These are phyloP conservation scores for Suillus brevipes DNA, from an alignment of 768 basidiomycete genomes.

Conservation along the genomic window DNA sequence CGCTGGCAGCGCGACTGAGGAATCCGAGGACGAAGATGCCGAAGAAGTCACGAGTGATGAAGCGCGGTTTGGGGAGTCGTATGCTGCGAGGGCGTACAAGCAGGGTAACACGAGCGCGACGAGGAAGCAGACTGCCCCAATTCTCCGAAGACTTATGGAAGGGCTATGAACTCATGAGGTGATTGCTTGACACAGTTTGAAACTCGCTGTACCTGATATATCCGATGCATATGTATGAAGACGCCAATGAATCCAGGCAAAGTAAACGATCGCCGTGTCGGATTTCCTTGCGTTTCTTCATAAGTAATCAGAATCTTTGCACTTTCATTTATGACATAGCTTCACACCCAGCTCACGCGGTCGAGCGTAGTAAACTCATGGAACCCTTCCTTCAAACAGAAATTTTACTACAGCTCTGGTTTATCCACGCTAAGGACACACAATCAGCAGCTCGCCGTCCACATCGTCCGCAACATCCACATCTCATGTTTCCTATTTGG, in stretches of 20 bases:
- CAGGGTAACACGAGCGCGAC: conserved; percentile 65
- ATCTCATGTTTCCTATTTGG: background rate
- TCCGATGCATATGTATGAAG: background rate
- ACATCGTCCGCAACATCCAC: background rate
- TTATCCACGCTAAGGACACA: background rate
- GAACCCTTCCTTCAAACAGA: background rate
- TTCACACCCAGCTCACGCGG: background rate
- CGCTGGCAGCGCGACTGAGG: background rate
- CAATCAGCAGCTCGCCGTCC: background rate
- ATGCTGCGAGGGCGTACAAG: conserved; percentile 53
- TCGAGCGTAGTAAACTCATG: background rate
- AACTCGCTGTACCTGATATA: background rate
- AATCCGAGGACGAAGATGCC: conserved; percentile 16
- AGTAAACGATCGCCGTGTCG: background rate
- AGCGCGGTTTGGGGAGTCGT: conserved; percentile 25
- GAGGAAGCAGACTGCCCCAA: conserved; percentile 66
- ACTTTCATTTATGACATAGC: background rate
- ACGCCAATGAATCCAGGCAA: background rate
- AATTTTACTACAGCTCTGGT: background rate
- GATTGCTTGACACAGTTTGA: background rate
- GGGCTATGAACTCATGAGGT: conserved; percentile 7
- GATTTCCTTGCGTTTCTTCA: background rate
- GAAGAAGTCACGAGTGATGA: conserved; percentile 14
- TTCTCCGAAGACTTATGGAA: conserved; percentile 63
- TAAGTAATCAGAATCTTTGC: background rate